These are phyloP conservation scores for Hydnum rufescens DNA, from an alignment of 768 basidiomycete species.

Conservation along the genomic window DNA sequence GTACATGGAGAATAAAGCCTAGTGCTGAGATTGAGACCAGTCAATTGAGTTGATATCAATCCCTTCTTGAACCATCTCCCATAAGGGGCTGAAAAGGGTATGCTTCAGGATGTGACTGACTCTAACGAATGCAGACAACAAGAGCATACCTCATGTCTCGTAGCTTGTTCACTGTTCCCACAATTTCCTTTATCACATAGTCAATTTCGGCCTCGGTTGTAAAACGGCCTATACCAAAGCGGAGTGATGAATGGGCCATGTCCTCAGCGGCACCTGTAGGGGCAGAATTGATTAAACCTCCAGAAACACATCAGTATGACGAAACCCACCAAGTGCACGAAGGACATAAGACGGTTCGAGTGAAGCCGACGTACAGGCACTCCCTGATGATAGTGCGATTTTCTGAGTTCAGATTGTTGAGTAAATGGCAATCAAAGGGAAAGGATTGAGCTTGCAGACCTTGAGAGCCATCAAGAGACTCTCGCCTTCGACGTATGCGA, in stretches of 20 bases:
- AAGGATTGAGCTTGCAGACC: slow-evolving; percentile 23
- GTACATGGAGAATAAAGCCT: no score
- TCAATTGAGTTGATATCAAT: slow-evolving; percentile 90
- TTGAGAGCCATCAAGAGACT: slow-evolving; percentile 95
- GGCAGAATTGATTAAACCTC: background rate
- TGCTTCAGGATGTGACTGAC: background rate
- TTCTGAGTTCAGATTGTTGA: slow-evolving; percentile 31
- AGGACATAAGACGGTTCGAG: slow-evolving; percentile 97
- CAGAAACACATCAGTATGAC: background rate
- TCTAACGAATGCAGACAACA: background rate
- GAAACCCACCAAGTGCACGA: slow-evolving; percentile 57
- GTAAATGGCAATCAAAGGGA: background rate
- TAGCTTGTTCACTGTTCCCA: slow-evolving; percentile 66
- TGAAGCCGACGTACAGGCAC: slow-evolving; percentile 95
- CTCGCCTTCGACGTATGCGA: slow-evolving; percentile 94
- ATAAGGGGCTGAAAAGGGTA: slow-evolving; percentile 45
- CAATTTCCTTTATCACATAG: slow-evolving; percentile 75
- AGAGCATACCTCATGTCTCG: slow-evolving; percentile 63
- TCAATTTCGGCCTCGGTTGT: slow-evolving; percentile 96
- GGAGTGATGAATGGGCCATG: slow-evolving; percentile 95
- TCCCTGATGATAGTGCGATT: slow-evolving; percentile 91
- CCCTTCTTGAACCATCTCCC: slow-evolving; percentile 99
- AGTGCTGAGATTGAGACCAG: slow-evolving; percentile 49
- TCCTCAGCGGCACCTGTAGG: slow-evolving; percentile 76
- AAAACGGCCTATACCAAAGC: slow-evolving; percentile 95